phyloP scores from a whole-genome alignment of 495 filamentous ascomycete genomes.

The Daldinia concentrica region DNA sequence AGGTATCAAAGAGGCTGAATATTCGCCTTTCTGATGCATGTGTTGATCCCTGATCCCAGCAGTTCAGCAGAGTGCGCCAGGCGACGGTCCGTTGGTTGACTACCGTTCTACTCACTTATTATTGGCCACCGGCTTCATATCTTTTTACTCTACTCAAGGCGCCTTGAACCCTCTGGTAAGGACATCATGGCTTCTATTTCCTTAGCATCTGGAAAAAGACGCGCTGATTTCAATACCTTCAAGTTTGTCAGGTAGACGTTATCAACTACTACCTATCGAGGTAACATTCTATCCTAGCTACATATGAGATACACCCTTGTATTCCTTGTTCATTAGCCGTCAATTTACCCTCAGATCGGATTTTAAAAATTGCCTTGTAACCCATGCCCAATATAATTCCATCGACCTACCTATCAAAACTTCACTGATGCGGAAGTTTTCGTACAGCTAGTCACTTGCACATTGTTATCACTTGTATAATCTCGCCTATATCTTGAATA shows the following conservation, averaged over 20 bases:
- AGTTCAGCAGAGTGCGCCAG: constrained; percentile 26
- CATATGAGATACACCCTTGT: constrained; percentile 18
- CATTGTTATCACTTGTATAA: constrained; percentile 8
- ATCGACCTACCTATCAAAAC: constrained; percentile 19
- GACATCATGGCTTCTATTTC: background rate
- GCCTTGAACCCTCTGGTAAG: constrained; percentile 26
- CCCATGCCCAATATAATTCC: constrained; percentile 16
- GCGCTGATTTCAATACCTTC: background rate
- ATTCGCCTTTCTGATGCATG: constrained; percentile 27
- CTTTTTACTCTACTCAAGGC: constrained; percentile 8
- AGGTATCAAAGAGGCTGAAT: constrained; percentile 38
- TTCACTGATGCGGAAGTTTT: constrained; percentile 22
- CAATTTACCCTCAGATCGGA: constrained; percentile 34
- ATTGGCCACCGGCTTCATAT: constrained; percentile 14
- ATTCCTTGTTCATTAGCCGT: constrained; percentile 25
- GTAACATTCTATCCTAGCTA: constrained; percentile 19
- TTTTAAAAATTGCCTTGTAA: constrained; percentile 18
- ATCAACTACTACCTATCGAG: background rate
- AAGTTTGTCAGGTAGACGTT: background rate
- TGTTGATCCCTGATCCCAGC: constrained; percentile 39
- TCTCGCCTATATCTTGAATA: constrained; percentile 16
- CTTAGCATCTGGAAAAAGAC: background rate
- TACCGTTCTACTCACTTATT: constrained; percentile 13
- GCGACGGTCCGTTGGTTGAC: constrained; percentile 28
- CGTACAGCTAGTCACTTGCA: constrained; percentile 16